These are phyloP conservation scores for Syzygium jambos DNA, from an alignment of 345 rosid genomes.

Conservation along the genomic window DNA sequence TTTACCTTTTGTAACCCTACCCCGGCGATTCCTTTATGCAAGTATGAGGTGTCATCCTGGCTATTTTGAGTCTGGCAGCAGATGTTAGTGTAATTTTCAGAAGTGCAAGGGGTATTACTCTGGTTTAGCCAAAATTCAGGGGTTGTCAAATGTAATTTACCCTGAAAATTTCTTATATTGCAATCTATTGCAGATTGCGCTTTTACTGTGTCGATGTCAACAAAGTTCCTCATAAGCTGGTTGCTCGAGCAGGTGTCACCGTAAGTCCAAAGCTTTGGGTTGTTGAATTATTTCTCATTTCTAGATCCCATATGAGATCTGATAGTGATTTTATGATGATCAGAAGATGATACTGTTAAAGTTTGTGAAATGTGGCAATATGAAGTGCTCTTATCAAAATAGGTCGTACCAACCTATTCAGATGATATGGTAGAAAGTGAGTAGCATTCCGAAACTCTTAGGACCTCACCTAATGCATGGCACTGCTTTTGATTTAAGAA, in stretches of 20 bases:
- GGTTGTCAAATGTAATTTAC: neutral
- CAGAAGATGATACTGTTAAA: neutral
- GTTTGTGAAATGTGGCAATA: neutral
- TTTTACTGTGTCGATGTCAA: conserved; percentile 81
- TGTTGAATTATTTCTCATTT: neutral
- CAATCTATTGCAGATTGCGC: conserved; percentile 38
- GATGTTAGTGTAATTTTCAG: neutral
- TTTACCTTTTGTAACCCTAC: neutral
- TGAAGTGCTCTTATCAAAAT: neutral
- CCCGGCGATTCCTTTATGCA: neutral
- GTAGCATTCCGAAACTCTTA: neutral
- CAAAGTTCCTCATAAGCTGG: conserved; percentile 67
- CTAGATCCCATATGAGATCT: neutral
- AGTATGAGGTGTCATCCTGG: neutral
- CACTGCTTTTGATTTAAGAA: neutral
- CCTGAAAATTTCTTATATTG: neutral
- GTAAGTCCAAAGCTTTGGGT: conserved; percentile 35
- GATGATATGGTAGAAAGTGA: neutral
- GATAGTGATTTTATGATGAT: neutral
- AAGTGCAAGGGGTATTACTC: neutral
- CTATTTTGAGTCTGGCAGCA: neutral
- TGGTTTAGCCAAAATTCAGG: neutral
- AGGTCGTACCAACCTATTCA: neutral
- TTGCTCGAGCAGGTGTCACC: conserved; percentile 72
- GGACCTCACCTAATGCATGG: neutral